Evolutionary conservation across 2,329 filamentous ascomycete species (phyloP), one percentile per base, ranked within the genome.

Genomic region (Talaromyces sp.): DNA sequence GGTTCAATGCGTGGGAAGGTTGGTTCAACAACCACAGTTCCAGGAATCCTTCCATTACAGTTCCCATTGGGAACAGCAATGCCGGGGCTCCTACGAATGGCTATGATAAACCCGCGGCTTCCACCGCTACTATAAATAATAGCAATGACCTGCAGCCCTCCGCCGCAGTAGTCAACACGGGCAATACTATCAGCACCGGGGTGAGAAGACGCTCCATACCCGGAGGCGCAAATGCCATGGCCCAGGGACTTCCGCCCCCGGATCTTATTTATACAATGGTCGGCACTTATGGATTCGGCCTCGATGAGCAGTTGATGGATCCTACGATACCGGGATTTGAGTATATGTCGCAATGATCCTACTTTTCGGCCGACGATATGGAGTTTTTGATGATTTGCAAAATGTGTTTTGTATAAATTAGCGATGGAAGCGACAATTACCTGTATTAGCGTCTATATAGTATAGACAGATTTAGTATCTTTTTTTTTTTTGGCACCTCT

Each of bases 241-340:
- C 76, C 0, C 76, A 79, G 62, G 76, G 76, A 8, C 78, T 78
- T 50, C 76, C 76, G 7, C 76, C 77, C 3, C 77, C 76, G 8
- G 77, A 79, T 67, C 63, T 79, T 66, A 79, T 79, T 41, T 79
- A 78, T 65, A 76, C 77, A 56, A 79, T 79, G 77, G 76, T 79
- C n/a, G 77, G 77, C 19, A 78, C 77, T 16, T 79, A 79, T 69
- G 77, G 77, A 13, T 79, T 79, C 62, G 76, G 76, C 7, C 68
- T 79, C 41, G 77, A 79, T 56, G 77, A 79, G 69, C 77, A 79
- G 66, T 66, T 79, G 61, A 70, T 79, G 47, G 77, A 79, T 69
- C 77, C 77, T 14, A 79, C 75, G 58, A 77, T 79, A 74, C 74
- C 77, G 16, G 77, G 73, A 66, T 79, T 79, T 68, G 77, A 79